phyloP scores from a whole-genome alignment of 1,139 yeast species.

The Taphrina betulina region DNA sequence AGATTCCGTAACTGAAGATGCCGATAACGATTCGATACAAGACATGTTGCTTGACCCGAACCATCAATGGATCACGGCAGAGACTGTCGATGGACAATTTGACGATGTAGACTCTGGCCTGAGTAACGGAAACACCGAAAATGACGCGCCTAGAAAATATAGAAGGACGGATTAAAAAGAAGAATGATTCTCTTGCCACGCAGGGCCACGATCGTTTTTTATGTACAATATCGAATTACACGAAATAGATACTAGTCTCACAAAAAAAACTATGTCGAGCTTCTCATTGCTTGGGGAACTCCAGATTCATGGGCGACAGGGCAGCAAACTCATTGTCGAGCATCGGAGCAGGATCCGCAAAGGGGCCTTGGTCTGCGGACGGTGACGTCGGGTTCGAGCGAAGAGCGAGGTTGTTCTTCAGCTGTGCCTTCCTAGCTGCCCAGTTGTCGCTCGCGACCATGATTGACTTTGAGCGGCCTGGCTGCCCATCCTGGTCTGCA shows the following conservation, averaged over 20 bases:
- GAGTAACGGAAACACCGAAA: not conserved
- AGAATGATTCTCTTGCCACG: not conserved
- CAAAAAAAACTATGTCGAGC: no score
- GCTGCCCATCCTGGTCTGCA: not conserved
- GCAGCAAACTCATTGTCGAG: conserved; percentile 6
- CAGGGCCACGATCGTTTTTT: not conserved
- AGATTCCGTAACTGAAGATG: not conserved
- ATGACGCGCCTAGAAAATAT: conserved; percentile 10
- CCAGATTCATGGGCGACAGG: conserved; percentile 24
- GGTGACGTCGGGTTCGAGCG: conserved; percentile 23
- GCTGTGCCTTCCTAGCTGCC: conserved; percentile 29
- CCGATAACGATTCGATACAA: conserved; percentile 2
- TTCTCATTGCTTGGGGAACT: conserved; percentile 1
- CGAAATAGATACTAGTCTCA: no score
- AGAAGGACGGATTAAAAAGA: conserved; percentile 1
- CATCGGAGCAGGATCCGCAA: conserved; percentile 17
- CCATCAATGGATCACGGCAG: conserved; percentile 28
- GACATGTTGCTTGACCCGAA: not conserved
- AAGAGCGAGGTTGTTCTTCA: conserved; percentile 27
- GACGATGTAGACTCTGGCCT: conserved; percentile 8
- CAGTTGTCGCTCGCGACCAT: conserved; percentile 23
- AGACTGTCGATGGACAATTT: conserved; percentile 7
- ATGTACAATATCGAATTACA: no score
- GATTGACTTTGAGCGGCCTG: conserved; percentile 20
- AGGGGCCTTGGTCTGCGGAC: conserved; percentile 14